Evolutionary conservation across 2,329 filamentous ascomycete genomes (phyloP), one percentile per base, ranked within the genome.

Genomic region (Meredithiella fracta): DNA sequence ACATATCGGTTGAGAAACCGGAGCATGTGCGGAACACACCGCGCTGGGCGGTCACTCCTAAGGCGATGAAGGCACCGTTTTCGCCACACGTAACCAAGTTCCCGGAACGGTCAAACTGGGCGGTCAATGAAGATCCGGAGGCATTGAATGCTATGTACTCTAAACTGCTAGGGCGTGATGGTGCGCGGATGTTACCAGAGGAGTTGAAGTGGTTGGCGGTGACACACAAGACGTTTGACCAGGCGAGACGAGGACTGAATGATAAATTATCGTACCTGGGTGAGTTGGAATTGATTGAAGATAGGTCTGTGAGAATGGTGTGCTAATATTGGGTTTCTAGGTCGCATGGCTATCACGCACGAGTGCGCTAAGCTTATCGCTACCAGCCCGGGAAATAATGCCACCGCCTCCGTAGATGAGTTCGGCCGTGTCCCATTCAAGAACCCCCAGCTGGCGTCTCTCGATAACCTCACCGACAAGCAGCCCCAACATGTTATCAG

Each of bases 171-270:
- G 91, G 90, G 4, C 73, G 73, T 50, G 80, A 77, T 49, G 86
- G 86, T 57, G 79, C 85, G 62, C 78, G 77, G 62, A 67, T 92
- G 67, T 74, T 98, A 58, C 82, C 85, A 1, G 90, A 96, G 15
- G 91, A 98, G 71, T 75, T 92, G 60, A 97, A 96, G 72, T 98
- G 92, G 92, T 73, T 97, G 64, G 90, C 90, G 29, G 80, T 98
- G 56, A 98, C 92, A 61, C 92, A 97, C 69, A 97, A 97, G 78
- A 96, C 89, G 70, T 97, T 95, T 65, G 91, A 98, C 67, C 89
- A 97, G 66, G 92, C 90, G 54, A 77, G 88, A 65, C 83, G 90
- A 73, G 91, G 91, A 1, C 95, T 91, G 72, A 98, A 98, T 67
- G 91, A 96, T 65, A 80, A 87, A 60, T 73, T 98, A 68, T 86